Percentiles rank a stretch among this genome's conserved stretches.
These are phyloP conservation scores for Cladophialophora exuberans DNA, from an alignment of 2,329 filamentous ascomycete species.

Conservation along the genomic window DNA sequence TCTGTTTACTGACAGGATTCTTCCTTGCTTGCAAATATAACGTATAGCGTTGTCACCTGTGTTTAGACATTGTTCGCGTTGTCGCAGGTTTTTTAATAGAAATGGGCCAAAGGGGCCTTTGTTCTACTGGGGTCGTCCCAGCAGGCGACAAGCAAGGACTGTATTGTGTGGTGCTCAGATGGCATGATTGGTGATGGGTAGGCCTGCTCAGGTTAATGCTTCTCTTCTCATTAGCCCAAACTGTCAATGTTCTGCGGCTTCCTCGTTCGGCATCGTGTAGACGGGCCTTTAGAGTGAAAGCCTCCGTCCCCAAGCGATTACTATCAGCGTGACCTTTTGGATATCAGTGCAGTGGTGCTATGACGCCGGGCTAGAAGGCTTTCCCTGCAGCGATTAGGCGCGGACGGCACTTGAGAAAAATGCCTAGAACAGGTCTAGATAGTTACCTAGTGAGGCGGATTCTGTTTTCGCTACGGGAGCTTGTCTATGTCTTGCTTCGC, in stretches of 20 bases:
- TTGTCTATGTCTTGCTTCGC: not conserved
- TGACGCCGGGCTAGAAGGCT: constrained; percentile 8
- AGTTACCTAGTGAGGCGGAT: constrained; percentile 7
- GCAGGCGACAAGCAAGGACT: no score
- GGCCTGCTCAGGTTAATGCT: no score
- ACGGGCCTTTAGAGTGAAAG: not conserved
- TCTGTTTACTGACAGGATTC: no score
- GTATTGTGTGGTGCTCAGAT: no score
- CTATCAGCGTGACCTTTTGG: constrained; percentile 3
- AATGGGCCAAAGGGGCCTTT: no score
- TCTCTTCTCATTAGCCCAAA: not conserved
- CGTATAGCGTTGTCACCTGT: no score
- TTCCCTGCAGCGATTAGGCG: constrained; percentile 10
- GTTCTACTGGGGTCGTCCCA: no score
- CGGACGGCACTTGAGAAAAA: constrained; percentile 6
- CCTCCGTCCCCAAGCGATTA: constrained; percentile 13
- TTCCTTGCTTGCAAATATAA: no score
- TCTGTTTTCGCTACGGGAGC: constrained; percentile 3
- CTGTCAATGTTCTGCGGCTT: not conserved
- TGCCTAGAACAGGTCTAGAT: constrained; percentile 9
- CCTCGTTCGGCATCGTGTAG: not conserved
- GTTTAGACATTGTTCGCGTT: no score
- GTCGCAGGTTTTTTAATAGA: no score
- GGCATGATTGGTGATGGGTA: not conserved
- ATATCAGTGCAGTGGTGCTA: not conserved